These are phyloP conservation scores for Saprolegnia parasitica DNA, from an alignment of 352 stramenopile species.

Conservation along the genomic window DNA sequence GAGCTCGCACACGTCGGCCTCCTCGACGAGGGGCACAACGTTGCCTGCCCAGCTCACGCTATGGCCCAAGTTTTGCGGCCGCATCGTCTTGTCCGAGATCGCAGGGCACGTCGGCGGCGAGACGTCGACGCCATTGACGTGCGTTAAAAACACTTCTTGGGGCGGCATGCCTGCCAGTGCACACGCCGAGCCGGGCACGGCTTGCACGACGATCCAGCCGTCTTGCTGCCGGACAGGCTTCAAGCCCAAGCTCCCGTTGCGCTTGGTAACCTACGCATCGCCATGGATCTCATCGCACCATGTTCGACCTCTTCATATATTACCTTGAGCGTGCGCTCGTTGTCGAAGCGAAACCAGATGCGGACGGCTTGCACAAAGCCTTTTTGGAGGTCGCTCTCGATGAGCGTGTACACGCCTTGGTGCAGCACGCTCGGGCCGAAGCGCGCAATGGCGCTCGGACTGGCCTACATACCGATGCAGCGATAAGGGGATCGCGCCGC, in stretches of 20 bases:
- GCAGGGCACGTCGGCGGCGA: constrained; percentile 39
- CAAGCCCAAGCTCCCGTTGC: constrained; percentile 54
- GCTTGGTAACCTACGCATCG: constrained; percentile 49
- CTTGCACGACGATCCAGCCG: constrained; percentile 70
- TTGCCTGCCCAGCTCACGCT: constrained; percentile 65
- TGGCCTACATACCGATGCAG: constrained; percentile 27
- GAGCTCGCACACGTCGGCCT: constrained; percentile 70
- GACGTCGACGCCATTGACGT: constrained; percentile 75
- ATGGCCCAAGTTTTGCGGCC: constrained; percentile 25
- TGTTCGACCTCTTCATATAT: too few species aligned
- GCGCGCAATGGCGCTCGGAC: constrained; percentile 60
- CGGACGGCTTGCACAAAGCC: constrained; percentile 63
- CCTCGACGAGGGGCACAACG: constrained; percentile 67
- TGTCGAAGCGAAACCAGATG: constrained; percentile 80
- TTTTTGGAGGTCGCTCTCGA: constrained; percentile 42
- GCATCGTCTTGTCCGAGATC: constrained; percentile 31
- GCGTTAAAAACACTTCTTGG: constrained; percentile 72
- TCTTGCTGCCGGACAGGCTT: constrained; percentile 72
- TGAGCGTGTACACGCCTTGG: constrained; percentile 55
- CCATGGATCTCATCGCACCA: too few species aligned
- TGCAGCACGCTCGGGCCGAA: constrained; percentile 53
- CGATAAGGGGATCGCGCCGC: background rate
- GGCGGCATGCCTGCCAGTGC: constrained; percentile 69
- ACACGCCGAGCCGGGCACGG: constrained; percentile 51
- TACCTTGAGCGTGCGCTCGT: constrained; percentile 68